Evolutionary conservation across 1,284 basidiomycete genomes (phyloP), one percentile per base, ranked within the genome.

Genomic region (Psilocybe mexicana): DNA sequence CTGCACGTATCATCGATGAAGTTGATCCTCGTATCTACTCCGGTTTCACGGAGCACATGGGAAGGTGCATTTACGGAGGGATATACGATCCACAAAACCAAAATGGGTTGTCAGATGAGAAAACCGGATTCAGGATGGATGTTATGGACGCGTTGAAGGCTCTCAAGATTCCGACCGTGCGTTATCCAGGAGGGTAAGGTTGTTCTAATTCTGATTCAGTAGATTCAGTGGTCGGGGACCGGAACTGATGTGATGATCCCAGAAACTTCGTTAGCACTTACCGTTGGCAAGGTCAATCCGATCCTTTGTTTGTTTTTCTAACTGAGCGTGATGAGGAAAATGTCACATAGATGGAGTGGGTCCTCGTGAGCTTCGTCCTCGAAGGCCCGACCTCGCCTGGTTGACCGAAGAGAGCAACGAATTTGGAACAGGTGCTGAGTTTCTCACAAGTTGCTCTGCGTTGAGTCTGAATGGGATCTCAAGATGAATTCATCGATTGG

Each of bases 371-470:
- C 61, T 76, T 8, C 74, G 86, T 30, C 84, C 82, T 38, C 77
- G 82, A 28, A 70, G 81, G 42, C 81, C 84, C 23, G 85, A 88
- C 68, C 75, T 87, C n/a, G 86, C 86, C 2, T 88, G 85, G 86
- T 71, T 83, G 33, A 79, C 78, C 1, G 81, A 84, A 61, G 86
- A 88, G 69, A 80, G 79, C 58, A 88, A 88, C 61, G 75, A 77
- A 65, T 88, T 88, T 60, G 86, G 86, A 25, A 87, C 85, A 0
- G 81, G 73, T 73, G 52, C 6, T 18, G 58, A 7, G 43, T 47
- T 6, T 6, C 4, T 8, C 0, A 40, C 6, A 40, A 36, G 7
- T 24, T 28, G 8, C 11, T 12, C 23, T 24, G 26, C 10, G 23
- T 33, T 10, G 5, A 50, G 8, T 6, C 25, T 47, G 18, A 33